Conservation (phyloP, 176 grass and related monocot species). For the Canna indica region DNA sequence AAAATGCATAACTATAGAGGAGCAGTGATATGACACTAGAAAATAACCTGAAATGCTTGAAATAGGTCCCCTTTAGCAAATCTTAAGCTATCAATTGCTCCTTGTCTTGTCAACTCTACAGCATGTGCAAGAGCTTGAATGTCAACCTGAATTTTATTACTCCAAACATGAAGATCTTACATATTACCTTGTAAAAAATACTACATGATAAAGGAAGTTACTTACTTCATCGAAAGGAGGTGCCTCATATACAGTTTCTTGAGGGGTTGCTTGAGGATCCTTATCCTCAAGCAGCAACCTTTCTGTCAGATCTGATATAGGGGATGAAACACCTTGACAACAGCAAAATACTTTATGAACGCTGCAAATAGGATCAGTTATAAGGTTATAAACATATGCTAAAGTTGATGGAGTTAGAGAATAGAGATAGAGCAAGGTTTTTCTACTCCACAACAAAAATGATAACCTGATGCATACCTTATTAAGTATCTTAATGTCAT, state of each 20-base stretch:
- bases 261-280: conserved; percentile 63
- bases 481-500: conserved; percentile 91
- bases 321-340: conserved; percentile 74
- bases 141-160: conserved; percentile 56
- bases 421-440: conserved; percentile 11
- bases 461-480: conserved; percentile 37
- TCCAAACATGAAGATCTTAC: conserved; percentile 27
- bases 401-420: conserved; percentile 9
- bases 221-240: conserved; percentile 91
- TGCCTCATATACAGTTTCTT: conserved; percentile 66
- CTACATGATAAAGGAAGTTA: conserved; percentile 10
- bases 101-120: conserved; percentile 95
- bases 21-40: not conserved
- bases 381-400: conserved; percentile 21
- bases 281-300: conserved; percentile 79
- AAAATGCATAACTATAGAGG: not conserved
- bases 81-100: conserved; percentile 88
- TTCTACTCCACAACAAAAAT: conserved; percentile 1
- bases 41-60: conserved; percentile 87
- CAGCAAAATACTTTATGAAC: conserved; percentile 86
- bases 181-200: conserved; percentile 16
- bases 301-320: conserved; percentile 83
- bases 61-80: conserved; percentile 91
- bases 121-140: conserved; percentile 96
- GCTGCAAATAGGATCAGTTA: conserved; percentile 40